Evolutionary conservation across 2,329 filamentous ascomycete genomes (phyloP).

Genomic region (Clarireedia monteithiana): DNA sequence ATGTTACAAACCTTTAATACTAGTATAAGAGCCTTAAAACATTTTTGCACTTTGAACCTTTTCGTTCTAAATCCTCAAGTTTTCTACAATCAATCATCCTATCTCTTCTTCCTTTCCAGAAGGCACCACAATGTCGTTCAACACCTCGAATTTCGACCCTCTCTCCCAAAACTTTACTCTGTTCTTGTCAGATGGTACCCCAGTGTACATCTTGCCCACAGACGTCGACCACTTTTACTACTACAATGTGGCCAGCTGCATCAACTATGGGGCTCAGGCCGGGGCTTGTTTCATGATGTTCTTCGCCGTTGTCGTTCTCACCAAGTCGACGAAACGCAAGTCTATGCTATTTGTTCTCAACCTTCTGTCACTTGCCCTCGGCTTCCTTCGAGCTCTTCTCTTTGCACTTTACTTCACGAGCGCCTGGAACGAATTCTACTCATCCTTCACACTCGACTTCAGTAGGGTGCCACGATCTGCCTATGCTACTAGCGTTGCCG

Average conservation of each 20-base stretch:
- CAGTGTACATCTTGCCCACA: slow-evolving; percentile 34
- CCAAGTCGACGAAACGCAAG: slow-evolving; percentile 47
- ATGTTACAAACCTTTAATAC: neutral
- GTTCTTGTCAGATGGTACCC: slow-evolving; percentile 34
- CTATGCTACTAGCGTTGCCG: slow-evolving; percentile 39
- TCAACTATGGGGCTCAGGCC: slow-evolving; percentile 53
- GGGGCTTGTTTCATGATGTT: slow-evolving; percentile 51
- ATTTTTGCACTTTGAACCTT: neutral
- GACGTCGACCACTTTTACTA: slow-evolving; percentile 38
- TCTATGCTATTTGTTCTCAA: slow-evolving; percentile 55
- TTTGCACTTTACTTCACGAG: slow-evolving; percentile 43
- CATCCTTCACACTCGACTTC: slow-evolving; percentile 40
- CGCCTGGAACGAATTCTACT: slow-evolving; percentile 43
- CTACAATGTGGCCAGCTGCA: slow-evolving; percentile 40
- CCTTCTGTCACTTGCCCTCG: slow-evolving; percentile 43
- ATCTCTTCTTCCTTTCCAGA: neutral
- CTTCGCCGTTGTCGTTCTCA: slow-evolving; percentile 50
- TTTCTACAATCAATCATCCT: neutral
- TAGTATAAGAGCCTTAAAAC: neutral
- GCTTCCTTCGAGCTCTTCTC: slow-evolving; percentile 43
- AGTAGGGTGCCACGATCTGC: slow-evolving; percentile 34
- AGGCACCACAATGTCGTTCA: neutral
- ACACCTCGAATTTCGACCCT: slow-evolving; percentile 35
- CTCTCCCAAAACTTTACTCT: slow-evolving; percentile 45
- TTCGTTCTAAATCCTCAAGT: neutral